phyloP scores from a whole-genome alignment of 2,329 filamentous ascomycete species.

The Colletotrichum shisoi region DNA sequence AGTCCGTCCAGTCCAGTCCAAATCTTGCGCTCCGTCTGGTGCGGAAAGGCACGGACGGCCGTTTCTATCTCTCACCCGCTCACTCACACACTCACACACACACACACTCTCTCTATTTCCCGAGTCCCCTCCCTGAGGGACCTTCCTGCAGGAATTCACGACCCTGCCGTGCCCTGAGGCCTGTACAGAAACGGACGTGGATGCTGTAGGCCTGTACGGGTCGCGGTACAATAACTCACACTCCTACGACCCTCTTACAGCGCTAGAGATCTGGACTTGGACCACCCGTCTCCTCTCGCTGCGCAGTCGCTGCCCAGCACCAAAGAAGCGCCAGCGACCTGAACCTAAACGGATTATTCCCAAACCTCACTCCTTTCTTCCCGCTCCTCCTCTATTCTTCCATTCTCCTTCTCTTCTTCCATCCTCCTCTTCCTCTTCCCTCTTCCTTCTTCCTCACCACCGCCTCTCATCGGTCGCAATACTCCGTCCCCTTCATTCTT shows the following conservation, averaged over 20 bases:
- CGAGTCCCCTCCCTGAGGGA: not conserved
- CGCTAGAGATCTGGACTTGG: conserved; percentile 4
- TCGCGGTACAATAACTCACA: conserved; percentile 5
- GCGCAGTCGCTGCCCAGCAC: conserved; percentile 25
- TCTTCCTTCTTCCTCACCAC: not conserved
- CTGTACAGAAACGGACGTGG: not conserved
- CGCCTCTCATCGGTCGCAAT: not conserved
- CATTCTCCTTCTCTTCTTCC: conserved; percentile 19
- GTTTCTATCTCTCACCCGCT: conserved; percentile 4
- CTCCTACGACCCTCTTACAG: not conserved
- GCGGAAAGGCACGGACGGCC: conserved; percentile 19
- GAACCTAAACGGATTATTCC: conserved; percentile 36
- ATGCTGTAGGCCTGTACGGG: not conserved
- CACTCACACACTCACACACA: not conserved
- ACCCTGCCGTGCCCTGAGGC: not conserved
- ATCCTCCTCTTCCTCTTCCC: not conserved
- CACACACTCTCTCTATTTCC: not conserved
- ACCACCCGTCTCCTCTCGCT: not conserved
- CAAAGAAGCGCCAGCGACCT: conserved; percentile 27
- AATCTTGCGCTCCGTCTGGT: conserved; percentile 14
- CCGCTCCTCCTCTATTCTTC: conserved; percentile 1
- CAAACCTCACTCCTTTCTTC: conserved; percentile 34
- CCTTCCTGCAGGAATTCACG: not conserved
- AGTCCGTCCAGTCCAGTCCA: conserved; percentile 15
- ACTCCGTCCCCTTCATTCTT: conserved; percentile 25